These are phyloP conservation scores for Pyrus betulifolia DNA, from an alignment of 306 rosid species.

Conservation along the genomic window DNA sequence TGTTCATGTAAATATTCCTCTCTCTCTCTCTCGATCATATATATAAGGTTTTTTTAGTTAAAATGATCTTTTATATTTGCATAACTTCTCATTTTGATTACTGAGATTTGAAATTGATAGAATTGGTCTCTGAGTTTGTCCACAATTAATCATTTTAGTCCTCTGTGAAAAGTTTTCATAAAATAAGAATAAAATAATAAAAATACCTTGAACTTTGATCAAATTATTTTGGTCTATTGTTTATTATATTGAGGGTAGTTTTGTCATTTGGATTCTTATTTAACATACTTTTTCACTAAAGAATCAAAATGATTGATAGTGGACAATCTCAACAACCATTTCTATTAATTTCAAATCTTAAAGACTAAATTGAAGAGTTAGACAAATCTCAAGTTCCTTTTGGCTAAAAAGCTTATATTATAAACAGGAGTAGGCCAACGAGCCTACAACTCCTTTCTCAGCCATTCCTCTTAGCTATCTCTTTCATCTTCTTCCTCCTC, in stretches of 20 bases:
- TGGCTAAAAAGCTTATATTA: background rate
- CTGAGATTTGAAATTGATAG: too few relatives aligned
- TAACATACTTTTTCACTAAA: too few relatives aligned
- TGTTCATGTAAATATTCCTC: constrained; percentile 12
- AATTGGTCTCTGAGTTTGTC: rapidly evolving
- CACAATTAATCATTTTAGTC: too few relatives aligned
- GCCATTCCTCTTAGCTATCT: background rate
- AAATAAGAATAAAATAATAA: too few relatives aligned
- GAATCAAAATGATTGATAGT: rapidly evolving
- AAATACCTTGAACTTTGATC: rapidly evolving
- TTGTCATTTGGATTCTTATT: too few relatives aligned
- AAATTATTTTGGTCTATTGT: too few relatives aligned
- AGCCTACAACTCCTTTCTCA: constrained; percentile 8
- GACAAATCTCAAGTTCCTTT: rapidly evolving
- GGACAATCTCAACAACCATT: rapidly evolving
- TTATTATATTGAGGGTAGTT: too few relatives aligned
- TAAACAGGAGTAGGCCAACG: constrained; percentile 22
- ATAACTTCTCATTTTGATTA: rapidly evolving
- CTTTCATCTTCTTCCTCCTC: background rate
- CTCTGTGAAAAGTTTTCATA: too few relatives aligned
- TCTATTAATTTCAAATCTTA: too few relatives aligned
- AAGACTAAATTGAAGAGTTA: rapidly evolving
- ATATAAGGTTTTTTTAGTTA: background rate
- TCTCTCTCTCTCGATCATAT: background rate
- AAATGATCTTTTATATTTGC: rapidly evolving